A percentile compares a stretch with the other conserved stretches of the same genome.
Conservation (phyloP, 306 rosid genomes). For the Quillaja saponaria region DNA sequence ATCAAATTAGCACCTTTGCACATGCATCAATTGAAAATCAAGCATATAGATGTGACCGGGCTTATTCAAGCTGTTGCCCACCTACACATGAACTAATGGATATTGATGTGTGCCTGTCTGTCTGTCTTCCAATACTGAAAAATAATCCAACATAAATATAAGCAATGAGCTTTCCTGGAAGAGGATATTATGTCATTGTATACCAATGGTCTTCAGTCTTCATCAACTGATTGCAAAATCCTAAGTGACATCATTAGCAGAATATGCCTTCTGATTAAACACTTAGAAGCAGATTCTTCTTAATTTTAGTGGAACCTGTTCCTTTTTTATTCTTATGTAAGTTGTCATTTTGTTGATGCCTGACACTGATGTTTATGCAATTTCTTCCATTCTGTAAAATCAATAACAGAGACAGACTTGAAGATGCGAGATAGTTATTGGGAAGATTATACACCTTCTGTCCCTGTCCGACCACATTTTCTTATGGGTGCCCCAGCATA, state of each 20-base stretch:
- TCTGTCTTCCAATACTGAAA: constrained; percentile 40
- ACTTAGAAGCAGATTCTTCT: background rate
- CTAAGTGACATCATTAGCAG: background rate
- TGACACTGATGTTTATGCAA: no score
- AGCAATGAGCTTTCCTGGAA: background rate
- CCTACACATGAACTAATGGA: background rate
- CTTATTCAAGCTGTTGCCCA: constrained; percentile 1
- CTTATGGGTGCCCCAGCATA: no score
- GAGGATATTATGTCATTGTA: background rate
- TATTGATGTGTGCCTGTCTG: constrained; percentile 11
- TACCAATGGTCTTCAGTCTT: background rate
- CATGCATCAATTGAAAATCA: background rate
- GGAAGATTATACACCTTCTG: no score
- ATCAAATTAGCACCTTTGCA: no score
- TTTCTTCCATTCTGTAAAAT: background rate
- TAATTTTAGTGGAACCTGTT: background rate
- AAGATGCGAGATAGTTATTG: background rate
- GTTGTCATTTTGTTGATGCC: no score
- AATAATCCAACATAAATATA: background rate
- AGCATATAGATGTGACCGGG: background rate
- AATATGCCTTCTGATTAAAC: constrained; percentile 11
- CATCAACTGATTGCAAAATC: constrained; percentile 23
- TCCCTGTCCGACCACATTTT: no score
- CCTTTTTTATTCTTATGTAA: background rate
- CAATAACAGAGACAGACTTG: background rate